These are phyloP conservation scores for Annulohypoxylon moriforme DNA, from an alignment of 495 filamentous ascomycete species.

Conservation along the genomic window DNA sequence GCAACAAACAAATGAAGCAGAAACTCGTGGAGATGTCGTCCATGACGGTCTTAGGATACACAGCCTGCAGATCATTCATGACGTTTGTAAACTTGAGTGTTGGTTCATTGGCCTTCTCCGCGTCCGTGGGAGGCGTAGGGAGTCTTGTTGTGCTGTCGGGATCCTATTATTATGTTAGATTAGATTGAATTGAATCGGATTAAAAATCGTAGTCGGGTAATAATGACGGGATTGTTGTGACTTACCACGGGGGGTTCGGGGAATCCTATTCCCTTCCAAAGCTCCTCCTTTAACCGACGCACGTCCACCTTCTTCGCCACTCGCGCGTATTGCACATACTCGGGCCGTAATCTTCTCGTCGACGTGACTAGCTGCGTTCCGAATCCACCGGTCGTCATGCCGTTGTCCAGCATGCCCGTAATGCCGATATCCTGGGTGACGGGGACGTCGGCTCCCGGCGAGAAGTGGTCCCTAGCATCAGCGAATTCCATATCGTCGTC, in stretches of 20 bases:
- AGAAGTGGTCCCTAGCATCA: constrained; percentile 90
- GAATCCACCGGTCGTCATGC: constrained; percentile 73
- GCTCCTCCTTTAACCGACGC: constrained; percentile 89
- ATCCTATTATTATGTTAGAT: constrained; percentile 39
- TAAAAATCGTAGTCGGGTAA: background rate
- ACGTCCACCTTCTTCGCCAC: constrained; percentile 99
- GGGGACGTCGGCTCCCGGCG: constrained; percentile 72
- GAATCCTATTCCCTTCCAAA: constrained; percentile 90
- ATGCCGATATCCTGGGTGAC: constrained; percentile 55
- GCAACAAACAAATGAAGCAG: constrained; percentile 96
- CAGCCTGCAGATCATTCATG: constrained; percentile 86
- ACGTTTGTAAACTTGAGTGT: constrained; percentile 85
- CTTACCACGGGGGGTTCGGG: constrained; percentile 59
- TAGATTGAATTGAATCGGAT: background rate
- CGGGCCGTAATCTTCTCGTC: constrained; percentile 80
- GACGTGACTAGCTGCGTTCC: constrained; percentile 95
- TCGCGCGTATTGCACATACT: constrained; percentile 96
- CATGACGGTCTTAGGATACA: constrained; percentile 86
- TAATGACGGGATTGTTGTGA: constrained; percentile 11
- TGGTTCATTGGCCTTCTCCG: constrained; percentile 42
- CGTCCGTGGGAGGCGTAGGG: constrained; percentile 47
- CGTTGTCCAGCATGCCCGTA: constrained; percentile 59
- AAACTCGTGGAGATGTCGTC: constrained; percentile 96
- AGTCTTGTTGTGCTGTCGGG: constrained; percentile 43
- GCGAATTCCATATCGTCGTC: constrained; percentile 80